Conservation (phyloP, 2,329 filamentous ascomycete genomes). For the Hirsutella rhossiliensis region DNA sequence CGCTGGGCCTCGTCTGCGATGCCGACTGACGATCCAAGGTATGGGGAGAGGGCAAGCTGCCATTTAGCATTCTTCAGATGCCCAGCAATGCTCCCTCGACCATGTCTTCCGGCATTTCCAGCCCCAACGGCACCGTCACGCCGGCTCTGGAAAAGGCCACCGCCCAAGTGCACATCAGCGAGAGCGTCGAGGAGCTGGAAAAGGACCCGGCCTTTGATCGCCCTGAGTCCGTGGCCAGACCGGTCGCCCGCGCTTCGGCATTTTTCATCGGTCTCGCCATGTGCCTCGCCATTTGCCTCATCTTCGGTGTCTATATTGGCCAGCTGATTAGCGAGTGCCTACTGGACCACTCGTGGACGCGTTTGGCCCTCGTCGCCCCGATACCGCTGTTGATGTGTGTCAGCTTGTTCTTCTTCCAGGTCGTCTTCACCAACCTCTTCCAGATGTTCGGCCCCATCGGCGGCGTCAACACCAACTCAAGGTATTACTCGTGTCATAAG, state of each 20-base stretch:
- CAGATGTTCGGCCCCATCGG: constrained; percentile 38
- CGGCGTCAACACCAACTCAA: constrained; percentile 28
- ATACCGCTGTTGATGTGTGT: constrained; percentile 23
- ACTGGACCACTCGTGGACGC: constrained; percentile 24
- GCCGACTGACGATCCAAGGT: constrained; percentile 8
- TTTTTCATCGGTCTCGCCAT: constrained; percentile 26
- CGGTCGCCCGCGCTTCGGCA: constrained; percentile 22
- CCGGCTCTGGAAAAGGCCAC: constrained; percentile 9
- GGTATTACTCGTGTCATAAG: constrained; percentile 28
- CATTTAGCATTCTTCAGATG: constrained; percentile 7
- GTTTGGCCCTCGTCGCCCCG: constrained; percentile 20
- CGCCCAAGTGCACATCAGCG: constrained; percentile 5
- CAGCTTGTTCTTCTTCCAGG: constrained; percentile 30
- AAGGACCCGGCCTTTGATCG: constrained; percentile 12
- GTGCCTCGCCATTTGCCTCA: constrained; percentile 22
- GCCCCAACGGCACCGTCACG: constrained; percentile 7
- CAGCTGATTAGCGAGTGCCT: constrained; percentile 25
- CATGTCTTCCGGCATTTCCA: constrained; percentile 7
- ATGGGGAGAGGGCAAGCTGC: constrained; percentile 11
- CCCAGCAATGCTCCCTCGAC: constrained; percentile 7
- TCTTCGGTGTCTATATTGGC: constrained; percentile 23
- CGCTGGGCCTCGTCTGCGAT: background rate
- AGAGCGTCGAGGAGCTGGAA: constrained; percentile 12
- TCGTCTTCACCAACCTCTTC: constrained; percentile 24
- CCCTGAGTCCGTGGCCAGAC: constrained; percentile 27